Conservation (phyloP, 192 early-diverging fungal genomes). For the Pilaira anomala region DNA sequence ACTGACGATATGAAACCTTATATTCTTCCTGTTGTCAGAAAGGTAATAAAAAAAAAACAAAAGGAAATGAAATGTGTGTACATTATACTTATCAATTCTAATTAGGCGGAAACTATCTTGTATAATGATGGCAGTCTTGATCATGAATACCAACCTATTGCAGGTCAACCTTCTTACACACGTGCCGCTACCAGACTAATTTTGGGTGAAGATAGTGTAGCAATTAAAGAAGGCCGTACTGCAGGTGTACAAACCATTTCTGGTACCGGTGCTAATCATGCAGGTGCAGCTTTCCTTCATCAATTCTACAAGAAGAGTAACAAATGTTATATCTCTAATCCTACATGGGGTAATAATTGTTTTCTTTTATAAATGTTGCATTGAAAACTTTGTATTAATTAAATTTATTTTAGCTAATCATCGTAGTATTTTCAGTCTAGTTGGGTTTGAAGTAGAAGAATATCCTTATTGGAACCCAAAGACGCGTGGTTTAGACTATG, state of each 20-base stretch:
- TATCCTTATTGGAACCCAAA: conserved; percentile 90
- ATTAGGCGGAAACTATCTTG: conserved; percentile 72
- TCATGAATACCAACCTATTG: conserved; percentile 95
- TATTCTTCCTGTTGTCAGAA: conserved; percentile 89
- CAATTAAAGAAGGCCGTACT: conserved; percentile 25
- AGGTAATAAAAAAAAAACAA: conserved; percentile 51
- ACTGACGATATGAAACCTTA: conserved; percentile 91
- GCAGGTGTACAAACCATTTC: conserved; percentile 87
- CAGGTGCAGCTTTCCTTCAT: conserved; percentile 81
- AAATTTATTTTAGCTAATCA: conserved; percentile 72
- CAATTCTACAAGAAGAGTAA: conserved; percentile 63
- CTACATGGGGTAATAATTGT: conserved; percentile 80
- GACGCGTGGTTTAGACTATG: conserved; percentile 75
- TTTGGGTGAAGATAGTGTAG: conserved; percentile 66
- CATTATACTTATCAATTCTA: neutral
- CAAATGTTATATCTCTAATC: conserved; percentile 85
- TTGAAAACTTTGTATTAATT: neutral
- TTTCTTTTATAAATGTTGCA: neutral
- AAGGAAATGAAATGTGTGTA: neutral
- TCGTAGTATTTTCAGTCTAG: conserved; percentile 80
- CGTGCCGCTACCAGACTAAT: conserved; percentile 80
- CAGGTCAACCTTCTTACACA: conserved; percentile 76
- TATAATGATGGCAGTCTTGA: conserved; percentile 66
- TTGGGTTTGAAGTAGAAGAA: conserved; percentile 78
- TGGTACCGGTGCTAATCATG: conserved; percentile 88